A percentile compares a stretch with the other conserved stretches of the same genome.
phyloP scores from a whole-genome alignment of 2,329 filamentous ascomycete genomes.

The Trichoderma gracile region DNA sequence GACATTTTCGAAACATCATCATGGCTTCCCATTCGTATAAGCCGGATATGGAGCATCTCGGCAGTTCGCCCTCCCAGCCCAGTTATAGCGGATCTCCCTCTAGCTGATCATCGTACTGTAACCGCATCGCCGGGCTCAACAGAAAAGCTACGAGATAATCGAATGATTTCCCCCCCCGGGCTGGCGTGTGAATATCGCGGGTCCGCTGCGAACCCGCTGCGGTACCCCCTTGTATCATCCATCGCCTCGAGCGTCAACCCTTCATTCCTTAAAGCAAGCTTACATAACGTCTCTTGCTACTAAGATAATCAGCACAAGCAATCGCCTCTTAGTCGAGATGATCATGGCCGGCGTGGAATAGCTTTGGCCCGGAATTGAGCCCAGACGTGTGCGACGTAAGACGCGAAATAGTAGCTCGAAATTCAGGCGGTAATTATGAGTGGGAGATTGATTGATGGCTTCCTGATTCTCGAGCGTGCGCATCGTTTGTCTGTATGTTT shows the following conservation, averaged over 20 bases:
- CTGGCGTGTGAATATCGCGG: slow-evolving; percentile 11
- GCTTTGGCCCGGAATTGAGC: slow-evolving; percentile 20
- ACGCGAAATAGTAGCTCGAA: not conserved
- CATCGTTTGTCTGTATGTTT: not conserved
- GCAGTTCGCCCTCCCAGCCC: not conserved
- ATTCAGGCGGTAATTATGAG: not conserved
- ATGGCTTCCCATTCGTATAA: not conserved
- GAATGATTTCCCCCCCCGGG: not conserved
- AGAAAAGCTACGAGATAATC: not conserved
- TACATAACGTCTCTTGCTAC: slow-evolving; percentile 2
- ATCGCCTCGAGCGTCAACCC: not conserved
- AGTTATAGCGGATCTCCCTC: slow-evolving; percentile 11
- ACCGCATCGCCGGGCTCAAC: not conserved
- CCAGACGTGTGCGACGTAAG: slow-evolving; percentile 6
- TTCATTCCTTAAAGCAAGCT: not conserved
- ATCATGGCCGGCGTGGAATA: slow-evolving; percentile 16
- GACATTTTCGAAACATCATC: too few relatives aligned
- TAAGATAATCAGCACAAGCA: not conserved
- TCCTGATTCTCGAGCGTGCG: not conserved
- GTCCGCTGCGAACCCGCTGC: slow-evolving; percentile 2
- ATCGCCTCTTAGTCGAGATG: not conserved
- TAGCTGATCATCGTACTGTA: not conserved
- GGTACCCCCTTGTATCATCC: not conserved
- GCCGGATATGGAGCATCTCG: not conserved
- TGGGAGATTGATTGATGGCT: not conserved